Percentiles rank a stretch among this genome's conserved stretches.
These are phyloP conservation scores for Capronia epimyces DNA, from an alignment of 2,329 filamentous ascomycete species.

Conservation along the genomic window DNA sequence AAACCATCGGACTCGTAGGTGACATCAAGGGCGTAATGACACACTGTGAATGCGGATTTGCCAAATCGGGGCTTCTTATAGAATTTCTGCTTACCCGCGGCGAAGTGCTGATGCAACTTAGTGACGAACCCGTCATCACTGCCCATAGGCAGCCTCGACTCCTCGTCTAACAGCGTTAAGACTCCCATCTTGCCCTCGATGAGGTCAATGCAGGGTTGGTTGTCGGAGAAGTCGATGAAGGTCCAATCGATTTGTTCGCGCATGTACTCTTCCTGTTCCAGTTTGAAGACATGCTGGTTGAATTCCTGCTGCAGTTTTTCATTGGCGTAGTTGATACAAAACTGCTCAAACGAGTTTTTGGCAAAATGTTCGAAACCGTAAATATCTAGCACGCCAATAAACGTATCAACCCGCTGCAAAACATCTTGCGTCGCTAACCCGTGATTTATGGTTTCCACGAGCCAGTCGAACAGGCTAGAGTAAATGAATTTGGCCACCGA, in stretches of 20 bases:
- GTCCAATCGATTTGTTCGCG: slow-evolving; percentile 97
- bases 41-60: slow-evolving; percentile 95
- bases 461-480: slow-evolving; percentile 96
- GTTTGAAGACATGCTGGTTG: slow-evolving; percentile 98
- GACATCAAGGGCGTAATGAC: slow-evolving; percentile 95
- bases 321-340: slow-evolving; percentile 99
- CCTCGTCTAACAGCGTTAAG: slow-evolving; percentile 86
- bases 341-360: slow-evolving; percentile 99
- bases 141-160: slow-evolving; percentile 93
- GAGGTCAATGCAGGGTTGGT: slow-evolving; percentile 96
- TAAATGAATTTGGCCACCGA: slow-evolving; percentile 99
- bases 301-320: slow-evolving; percentile 99
- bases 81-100: slow-evolving; percentile 84
- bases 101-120: slow-evolving; percentile 92
- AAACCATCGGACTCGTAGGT: slow-evolving; percentile 99
- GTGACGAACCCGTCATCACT: slow-evolving; percentile 95
- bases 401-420: slow-evolving; percentile 72
- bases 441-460: slow-evolving; percentile 93
- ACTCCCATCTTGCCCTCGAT: slow-evolving; percentile 97
- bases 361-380: slow-evolving; percentile 99
- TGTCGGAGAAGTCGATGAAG: slow-evolving; percentile 98
- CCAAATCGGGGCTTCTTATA: slow-evolving; percentile 99
- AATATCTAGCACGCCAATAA: slow-evolving; percentile 98
- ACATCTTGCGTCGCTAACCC: slow-evolving; percentile 87
- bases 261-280: slow-evolving; percentile 97